Conservation (phyloP, 106 monocot species). For the Dendrobium nobile region DNA sequence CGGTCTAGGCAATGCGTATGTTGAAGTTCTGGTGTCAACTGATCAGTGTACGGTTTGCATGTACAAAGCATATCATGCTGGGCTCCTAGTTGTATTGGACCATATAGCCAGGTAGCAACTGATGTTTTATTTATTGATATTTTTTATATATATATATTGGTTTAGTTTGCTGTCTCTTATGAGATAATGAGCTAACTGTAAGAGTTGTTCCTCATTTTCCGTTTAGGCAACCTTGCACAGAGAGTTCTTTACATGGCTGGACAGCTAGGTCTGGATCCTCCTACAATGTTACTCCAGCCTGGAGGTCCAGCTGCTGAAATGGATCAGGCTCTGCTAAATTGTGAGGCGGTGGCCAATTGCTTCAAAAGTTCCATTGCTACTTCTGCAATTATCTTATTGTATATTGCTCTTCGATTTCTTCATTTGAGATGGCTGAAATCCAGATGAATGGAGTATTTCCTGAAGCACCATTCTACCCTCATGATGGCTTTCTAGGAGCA, state of each 20-base stretch:
- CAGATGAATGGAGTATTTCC: constrained; percentile 22
- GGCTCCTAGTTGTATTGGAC: constrained; percentile 99
- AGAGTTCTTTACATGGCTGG: constrained; percentile 73
- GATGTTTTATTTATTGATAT: neutral
- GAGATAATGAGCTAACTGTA: constrained; percentile 2
- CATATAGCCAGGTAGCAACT: constrained; percentile 81
- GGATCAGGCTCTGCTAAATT: constrained; percentile 64
- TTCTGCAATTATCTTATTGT: constrained; percentile 55
- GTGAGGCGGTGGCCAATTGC: constrained; percentile 69
- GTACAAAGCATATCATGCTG: constrained; percentile 99
- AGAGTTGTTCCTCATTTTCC: neutral
- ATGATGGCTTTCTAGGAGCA: neutral
- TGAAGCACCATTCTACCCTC: neutral
- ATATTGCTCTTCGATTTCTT: constrained; percentile 68
- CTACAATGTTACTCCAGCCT: constrained; percentile 65
- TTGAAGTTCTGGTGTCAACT: constrained; percentile 75
- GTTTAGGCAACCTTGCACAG: constrained; percentile 56
- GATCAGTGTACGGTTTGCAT: constrained; percentile 55
- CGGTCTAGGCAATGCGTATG: constrained; percentile 60
- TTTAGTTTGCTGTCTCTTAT: neutral
- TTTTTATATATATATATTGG: neutral
- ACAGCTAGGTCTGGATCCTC: constrained; percentile 80
- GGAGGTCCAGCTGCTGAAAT: constrained; percentile 61
- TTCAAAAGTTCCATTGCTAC: constrained; percentile 58
- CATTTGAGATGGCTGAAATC: constrained; percentile 39